Percentiles rank a stretch among this genome's conserved stretches.
Conservation (phyloP, 2,329 filamentous ascomycete species). For the Ilyonectria robusta region DNA sequence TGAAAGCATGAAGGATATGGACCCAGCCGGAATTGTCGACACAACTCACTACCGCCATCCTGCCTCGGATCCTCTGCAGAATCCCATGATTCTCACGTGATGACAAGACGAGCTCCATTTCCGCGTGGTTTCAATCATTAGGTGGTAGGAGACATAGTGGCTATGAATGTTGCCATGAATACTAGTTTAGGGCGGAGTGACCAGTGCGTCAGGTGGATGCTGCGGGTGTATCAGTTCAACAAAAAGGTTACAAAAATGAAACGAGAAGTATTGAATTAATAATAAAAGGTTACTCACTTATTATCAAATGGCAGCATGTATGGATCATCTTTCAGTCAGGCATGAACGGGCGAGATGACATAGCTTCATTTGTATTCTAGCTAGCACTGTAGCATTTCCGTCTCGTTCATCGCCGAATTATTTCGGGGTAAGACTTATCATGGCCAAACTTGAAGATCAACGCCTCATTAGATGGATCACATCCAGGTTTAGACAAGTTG, state of each 20-base stretch:
- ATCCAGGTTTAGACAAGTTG: too few species aligned
- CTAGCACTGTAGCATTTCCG: too few species aligned
- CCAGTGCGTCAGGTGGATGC: not conserved
- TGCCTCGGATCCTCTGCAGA: not conserved
- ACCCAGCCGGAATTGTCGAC: not conserved
- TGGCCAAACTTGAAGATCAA: too few species aligned
- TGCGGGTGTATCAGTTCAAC: not conserved
- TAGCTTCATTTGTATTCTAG: too few species aligned
- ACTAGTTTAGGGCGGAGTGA: not conserved
- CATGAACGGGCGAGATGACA: too few species aligned
- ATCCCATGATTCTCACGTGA: not conserved
- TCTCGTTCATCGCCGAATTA: too few species aligned
- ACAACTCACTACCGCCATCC: not conserved
- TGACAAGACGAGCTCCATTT: not conserved
- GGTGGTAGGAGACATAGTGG: not conserved
- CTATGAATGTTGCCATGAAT: not conserved
- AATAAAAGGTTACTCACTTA: too few species aligned
- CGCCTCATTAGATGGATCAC: too few species aligned
- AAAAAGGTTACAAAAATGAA: not conserved
- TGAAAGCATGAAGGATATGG: not conserved
- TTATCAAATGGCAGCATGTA: too few species aligned
- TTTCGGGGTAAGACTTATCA: too few species aligned
- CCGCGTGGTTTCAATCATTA: not conserved
- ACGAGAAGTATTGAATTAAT: too few species aligned
- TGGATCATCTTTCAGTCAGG: too few species aligned